A percentile compares a stretch with the other conserved stretches of the same genome.
These are phyloP conservation scores for Smittium culicis DNA, from an alignment of 371 early-diverging fungal genomes.

Conservation along the genomic window DNA sequence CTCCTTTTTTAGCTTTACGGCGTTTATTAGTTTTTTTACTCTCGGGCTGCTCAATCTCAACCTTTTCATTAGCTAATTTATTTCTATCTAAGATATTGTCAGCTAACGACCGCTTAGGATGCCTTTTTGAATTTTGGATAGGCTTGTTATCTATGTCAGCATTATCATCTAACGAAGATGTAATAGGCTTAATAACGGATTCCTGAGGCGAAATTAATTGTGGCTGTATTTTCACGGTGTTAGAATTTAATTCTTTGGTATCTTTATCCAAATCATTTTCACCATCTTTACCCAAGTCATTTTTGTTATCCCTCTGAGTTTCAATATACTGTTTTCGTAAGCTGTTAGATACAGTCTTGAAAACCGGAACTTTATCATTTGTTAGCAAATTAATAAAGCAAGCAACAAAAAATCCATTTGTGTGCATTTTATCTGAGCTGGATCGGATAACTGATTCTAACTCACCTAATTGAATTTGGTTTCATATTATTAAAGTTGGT, in stretches of 20 bases:
- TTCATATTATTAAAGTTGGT: conserved; percentile 6
- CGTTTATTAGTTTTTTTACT: background rate
- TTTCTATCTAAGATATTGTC: too few species aligned
- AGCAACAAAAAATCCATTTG: conserved; percentile 78
- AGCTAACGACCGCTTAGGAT: too few species aligned
- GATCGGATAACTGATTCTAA: conserved; percentile 53
- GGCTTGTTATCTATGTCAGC: too few species aligned
- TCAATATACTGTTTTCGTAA: background rate
- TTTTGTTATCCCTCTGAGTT: background rate
- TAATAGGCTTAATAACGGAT: too few species aligned
- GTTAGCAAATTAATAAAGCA: conserved; percentile 39
- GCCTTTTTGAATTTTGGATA: too few species aligned
- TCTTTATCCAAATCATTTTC: background rate
- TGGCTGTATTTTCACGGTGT: too few species aligned
- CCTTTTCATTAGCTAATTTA: background rate
- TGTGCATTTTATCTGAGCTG: conserved; percentile 49
- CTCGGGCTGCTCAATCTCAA: background rate
- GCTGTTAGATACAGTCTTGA: background rate
- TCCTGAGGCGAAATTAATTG: too few species aligned
- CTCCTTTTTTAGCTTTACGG: background rate
- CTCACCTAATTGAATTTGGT: conserved; percentile 20
- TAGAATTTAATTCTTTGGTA: too few species aligned
- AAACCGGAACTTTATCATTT: background rate
- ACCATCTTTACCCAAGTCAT: background rate
- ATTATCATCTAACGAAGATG: too few species aligned